Percentiles rank a stretch among this genome's conserved stretches.
Conservation (phyloP, 345 rosid genomes). For the Arabis alpina region DNA sequence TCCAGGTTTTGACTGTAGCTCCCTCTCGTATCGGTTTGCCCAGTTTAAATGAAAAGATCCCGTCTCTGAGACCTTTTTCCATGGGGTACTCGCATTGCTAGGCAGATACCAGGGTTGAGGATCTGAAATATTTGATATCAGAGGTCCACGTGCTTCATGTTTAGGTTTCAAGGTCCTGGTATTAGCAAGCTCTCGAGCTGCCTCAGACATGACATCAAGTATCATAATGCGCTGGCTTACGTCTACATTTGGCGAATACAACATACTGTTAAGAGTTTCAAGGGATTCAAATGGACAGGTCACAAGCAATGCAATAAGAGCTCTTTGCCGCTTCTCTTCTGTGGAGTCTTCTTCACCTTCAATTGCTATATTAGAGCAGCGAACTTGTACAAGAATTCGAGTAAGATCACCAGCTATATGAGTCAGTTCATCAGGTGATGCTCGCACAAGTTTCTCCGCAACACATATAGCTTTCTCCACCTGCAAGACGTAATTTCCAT, state of each 20-base stretch:
- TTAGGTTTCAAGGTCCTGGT: slow-evolving; percentile 61
- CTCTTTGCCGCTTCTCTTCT: slow-evolving; percentile 92
- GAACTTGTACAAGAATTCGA: slow-evolving; percentile 84
- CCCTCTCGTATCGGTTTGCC: slow-evolving; percentile 86
- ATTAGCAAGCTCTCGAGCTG: slow-evolving; percentile 88
- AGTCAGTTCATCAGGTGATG: slow-evolving; percentile 89
- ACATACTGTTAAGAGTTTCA: slow-evolving; percentile 58
- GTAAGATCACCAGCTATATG: slow-evolving; percentile 79
- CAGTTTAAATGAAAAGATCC: slow-evolving; percentile 68
- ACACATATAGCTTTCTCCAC: slow-evolving; percentile 85
- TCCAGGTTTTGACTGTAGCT: slow-evolving; percentile 65
- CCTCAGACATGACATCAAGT: slow-evolving; percentile 91
- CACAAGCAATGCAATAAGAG: slow-evolving; percentile 81
- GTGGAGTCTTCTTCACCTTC: slow-evolving; percentile 98
- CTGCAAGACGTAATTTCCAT: slow-evolving; percentile 47
- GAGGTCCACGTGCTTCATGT: slow-evolving; percentile 49
- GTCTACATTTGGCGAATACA: slow-evolving; percentile 89
- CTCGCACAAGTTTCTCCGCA: slow-evolving; percentile 90
- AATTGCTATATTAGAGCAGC: slow-evolving; percentile 81
- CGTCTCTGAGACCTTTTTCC: slow-evolving; percentile 76
- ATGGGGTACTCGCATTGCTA: slow-evolving; percentile 66
- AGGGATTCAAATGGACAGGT: slow-evolving; percentile 80
- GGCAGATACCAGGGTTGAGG: slow-evolving; percentile 96
- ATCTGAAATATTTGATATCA: slow-evolving; percentile 74
- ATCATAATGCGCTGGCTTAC: slow-evolving; percentile 96